A percentile compares a stretch with the other conserved stretches of the same genome.
Evolutionary conservation across 345 rosid genomes (phyloP).

Genomic region (Excoecaria agallocha): DNA sequence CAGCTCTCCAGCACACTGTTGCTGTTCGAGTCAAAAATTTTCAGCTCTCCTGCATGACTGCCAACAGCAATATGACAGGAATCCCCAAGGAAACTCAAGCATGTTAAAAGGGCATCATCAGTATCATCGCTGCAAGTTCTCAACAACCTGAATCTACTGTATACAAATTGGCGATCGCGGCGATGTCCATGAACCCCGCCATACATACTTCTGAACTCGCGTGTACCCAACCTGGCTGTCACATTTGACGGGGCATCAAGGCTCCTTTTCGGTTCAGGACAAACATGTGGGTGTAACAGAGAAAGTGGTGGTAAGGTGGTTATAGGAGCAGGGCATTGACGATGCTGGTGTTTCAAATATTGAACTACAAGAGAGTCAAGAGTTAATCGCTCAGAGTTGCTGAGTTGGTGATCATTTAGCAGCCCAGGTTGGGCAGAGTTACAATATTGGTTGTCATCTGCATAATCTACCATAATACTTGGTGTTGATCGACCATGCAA

Average conservation of each 20-base stretch:
- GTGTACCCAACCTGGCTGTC: constrained; percentile 81
- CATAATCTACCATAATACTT: constrained; percentile 29
- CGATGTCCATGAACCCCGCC: constrained; percentile 95
- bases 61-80: constrained; percentile 84
- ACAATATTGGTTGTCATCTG: constrained; percentile 52
- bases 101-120: constrained; percentile 72
- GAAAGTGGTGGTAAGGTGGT: constrained; percentile 98
- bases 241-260: constrained; percentile 88
- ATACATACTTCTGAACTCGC: constrained; percentile 69
- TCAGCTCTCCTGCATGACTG: constrained; percentile 81
- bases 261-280: constrained; percentile 92
- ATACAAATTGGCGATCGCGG: constrained; percentile 89
- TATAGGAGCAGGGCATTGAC: constrained; percentile 98
- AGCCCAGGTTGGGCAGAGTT: constrained; percentile 49
- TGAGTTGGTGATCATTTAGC: constrained; percentile 53
- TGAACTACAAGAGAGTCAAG: constrained; percentile 87
- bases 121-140: constrained; percentile 91
- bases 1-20: constrained; percentile 66
- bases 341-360: constrained; percentile 94
- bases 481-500: constrained; percentile 40
- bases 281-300: constrained; percentile 86
- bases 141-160: constrained; percentile 94
- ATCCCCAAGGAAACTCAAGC: constrained; percentile 73
- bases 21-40: constrained; percentile 67
- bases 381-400: constrained; percentile 70